phyloP scores from a whole-genome alignment of 257 asterid species.

The Solanum chiquidenum region DNA sequence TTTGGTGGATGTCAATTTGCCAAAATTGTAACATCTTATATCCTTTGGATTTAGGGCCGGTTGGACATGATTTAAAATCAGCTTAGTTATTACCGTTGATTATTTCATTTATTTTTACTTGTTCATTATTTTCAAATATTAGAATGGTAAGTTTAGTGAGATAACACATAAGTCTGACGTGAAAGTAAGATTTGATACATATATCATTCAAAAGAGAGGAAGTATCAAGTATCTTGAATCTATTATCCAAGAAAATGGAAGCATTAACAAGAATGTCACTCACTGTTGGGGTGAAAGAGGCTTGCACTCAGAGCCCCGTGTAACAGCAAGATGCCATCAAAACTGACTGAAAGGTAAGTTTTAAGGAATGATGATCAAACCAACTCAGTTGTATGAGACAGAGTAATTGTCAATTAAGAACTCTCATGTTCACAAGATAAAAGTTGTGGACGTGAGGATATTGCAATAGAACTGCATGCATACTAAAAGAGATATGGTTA shows the following conservation, averaged over 20 bases:
- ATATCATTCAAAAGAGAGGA: background rate
- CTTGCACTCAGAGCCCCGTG: background rate
- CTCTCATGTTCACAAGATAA: background rate
- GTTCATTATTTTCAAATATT: no score
- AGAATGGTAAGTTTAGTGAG: rapidly evolving
- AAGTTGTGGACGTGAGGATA: background rate
- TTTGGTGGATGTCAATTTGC: background rate
- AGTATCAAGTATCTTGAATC: background rate
- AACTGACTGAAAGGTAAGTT: background rate
- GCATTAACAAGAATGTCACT: background rate
- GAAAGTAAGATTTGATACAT: background rate
- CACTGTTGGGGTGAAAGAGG: background rate
- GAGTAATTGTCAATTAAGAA: background rate
- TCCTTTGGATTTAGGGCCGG: background rate
- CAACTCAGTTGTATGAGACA: no score
- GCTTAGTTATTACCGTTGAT: background rate
- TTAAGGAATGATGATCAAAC: background rate
- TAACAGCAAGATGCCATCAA: background rate
- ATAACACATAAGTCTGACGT: rapidly evolving
- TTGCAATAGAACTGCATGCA: background rate
- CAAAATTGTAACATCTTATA: background rate
- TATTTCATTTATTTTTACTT: background rate
- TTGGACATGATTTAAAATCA: background rate
- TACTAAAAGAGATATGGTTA: background rate
- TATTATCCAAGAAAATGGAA: background rate